Conservation (phyloP, 768 basidiomycete genomes). For the Pleurotus giganteus region DNA sequence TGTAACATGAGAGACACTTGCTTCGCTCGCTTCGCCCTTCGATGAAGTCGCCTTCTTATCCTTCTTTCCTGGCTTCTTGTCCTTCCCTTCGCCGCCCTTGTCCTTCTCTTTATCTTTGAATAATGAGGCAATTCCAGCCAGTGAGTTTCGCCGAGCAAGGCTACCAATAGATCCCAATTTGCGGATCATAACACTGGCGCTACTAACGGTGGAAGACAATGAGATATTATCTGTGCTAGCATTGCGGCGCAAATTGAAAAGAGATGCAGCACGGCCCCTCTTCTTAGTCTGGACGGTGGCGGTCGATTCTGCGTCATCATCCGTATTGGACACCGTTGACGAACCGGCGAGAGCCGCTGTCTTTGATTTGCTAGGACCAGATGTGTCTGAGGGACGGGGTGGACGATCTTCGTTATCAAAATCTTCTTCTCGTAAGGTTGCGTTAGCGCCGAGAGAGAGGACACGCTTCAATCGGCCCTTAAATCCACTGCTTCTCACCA, state of each 20-base stretch:
- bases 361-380: not conserved
- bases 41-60: constrained; percentile 47
- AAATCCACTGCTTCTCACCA: constrained; percentile 63
- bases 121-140: constrained; percentile 88
- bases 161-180: constrained; percentile 92
- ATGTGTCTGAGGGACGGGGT: constrained; percentile 2
- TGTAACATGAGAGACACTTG: constrained; percentile 77
- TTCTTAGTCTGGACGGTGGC: constrained; percentile 61
- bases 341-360: not conserved
- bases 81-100: constrained; percentile 33
- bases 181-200: constrained; percentile 94
- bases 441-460: constrained; percentile 59
- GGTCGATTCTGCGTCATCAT: constrained; percentile 39
- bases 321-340: constrained; percentile 12
- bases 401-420: constrained; percentile 36
- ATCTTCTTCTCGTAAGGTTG: constrained; percentile 58
- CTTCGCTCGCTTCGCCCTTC: constrained; percentile 64
- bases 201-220: constrained; percentile 89
- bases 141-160: constrained; percentile 82
- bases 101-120: constrained; percentile 75
- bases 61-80: constrained; percentile 41
- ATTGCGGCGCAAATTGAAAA: constrained; percentile 90
- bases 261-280: constrained; percentile 63
- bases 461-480: constrained; percentile 77
- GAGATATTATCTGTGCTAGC: constrained; percentile 94